These are phyloP conservation scores for Rhodotorula sp. DNA, from an alignment of 1,284 basidiomycete genomes.

Conservation along the genomic window DNA sequence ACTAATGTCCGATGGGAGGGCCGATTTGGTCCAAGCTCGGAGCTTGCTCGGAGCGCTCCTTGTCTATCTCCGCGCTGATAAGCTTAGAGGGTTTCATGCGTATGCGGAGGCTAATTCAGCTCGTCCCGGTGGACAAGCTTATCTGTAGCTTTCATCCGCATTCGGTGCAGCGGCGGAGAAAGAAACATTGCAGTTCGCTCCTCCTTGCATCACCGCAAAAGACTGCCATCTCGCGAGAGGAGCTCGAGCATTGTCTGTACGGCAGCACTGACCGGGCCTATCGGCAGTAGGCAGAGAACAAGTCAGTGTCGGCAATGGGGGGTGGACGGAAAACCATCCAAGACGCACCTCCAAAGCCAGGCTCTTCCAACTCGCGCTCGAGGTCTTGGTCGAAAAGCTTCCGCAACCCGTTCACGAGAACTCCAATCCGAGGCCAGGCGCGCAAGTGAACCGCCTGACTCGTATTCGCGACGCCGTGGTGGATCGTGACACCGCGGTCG, in stretches of 20 bases:
- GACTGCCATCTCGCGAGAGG: slow-evolving; percentile 55
- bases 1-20: neutral
- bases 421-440: slow-evolving; percentile 83
- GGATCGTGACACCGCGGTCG: slow-evolving; percentile 64
- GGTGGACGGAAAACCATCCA: neutral
- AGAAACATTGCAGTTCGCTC: too few species aligned
- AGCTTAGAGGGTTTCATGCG: too few species aligned
- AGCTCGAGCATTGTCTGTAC: slow-evolving; percentile 68
- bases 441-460: slow-evolving; percentile 64
- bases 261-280: slow-evolving; percentile 52
- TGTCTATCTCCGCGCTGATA: neutral
- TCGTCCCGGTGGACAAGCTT: too few species aligned
- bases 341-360: slow-evolving; percentile 42
- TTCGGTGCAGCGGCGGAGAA: too few species aligned
- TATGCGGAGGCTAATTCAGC: too few species aligned
- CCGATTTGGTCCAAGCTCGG: neutral
- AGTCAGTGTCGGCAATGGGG: neutral
- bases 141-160: too few species aligned
- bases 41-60: neutral
- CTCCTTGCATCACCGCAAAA: too few species aligned
- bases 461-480: slow-evolving; percentile 35
- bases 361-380: slow-evolving; percentile 54
- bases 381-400: slow-evolving; percentile 70
- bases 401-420: slow-evolving; percentile 83
- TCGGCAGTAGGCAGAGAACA: slow-evolving; percentile 7